Conservation (phyloP, 768 basidiomycete genomes). For the Collybia mongolica region DNA sequence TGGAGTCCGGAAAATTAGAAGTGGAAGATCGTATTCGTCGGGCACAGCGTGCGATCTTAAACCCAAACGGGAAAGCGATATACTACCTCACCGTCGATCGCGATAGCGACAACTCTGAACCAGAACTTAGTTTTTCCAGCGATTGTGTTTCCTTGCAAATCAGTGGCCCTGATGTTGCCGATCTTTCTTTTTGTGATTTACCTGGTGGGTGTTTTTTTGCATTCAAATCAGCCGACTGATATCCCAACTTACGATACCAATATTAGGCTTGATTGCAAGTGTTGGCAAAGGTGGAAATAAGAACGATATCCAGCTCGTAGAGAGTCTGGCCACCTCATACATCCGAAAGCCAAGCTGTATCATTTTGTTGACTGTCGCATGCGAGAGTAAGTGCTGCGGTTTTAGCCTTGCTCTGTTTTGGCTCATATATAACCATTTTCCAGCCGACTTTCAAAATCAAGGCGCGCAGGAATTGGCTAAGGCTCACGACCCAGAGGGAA, state of each 20-base stretch:
- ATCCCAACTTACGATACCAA: too few relatives aligned
- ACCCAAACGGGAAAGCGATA: slow-evolving; percentile 35
- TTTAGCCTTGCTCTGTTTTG: background rate
- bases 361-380: slow-evolving; percentile 58
- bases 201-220: slow-evolving; percentile 37
- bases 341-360: slow-evolving; percentile 63
- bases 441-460: slow-evolving; percentile 83
- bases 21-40: slow-evolving; percentile 69
- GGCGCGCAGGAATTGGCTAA: slow-evolving; percentile 67
- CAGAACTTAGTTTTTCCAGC: slow-evolving; percentile 43
- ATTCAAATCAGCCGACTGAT: background rate
- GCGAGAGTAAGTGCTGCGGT: slow-evolving; percentile 49
- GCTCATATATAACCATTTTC: background rate
- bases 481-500: slow-evolving; percentile 56
- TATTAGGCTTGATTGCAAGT: slow-evolving; percentile 56
- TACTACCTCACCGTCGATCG: slow-evolving; percentile 39
- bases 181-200: slow-evolving; percentile 64
- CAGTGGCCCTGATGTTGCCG: slow-evolving; percentile 56
- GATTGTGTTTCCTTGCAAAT: slow-evolving; percentile 61
- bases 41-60: slow-evolving; percentile 66
- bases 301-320: slow-evolving; percentile 60
- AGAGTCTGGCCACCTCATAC: slow-evolving; percentile 54
- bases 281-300: slow-evolving; percentile 46
- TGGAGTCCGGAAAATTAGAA: slow-evolving; percentile 32
- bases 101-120: slow-evolving; percentile 20